These are phyloP conservation scores for Coemansia sp. DNA, from an alignment of 192 early-diverging fungal species.

Conservation along the genomic window DNA sequence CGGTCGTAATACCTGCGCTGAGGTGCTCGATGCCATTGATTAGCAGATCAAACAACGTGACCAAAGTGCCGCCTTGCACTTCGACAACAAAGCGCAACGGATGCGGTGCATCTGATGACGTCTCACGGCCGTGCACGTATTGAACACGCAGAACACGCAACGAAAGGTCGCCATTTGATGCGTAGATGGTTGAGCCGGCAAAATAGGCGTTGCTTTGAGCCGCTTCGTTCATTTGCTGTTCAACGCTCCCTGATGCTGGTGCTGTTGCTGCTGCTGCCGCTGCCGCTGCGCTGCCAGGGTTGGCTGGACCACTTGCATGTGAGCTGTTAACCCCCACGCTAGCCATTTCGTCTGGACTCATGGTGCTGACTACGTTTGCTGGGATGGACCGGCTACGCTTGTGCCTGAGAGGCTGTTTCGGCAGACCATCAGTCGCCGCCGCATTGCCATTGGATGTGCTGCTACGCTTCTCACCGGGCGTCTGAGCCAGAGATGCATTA, in stretches of 20 bases:
- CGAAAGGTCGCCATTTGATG: constrained; percentile 47
- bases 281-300: not conserved
- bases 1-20: constrained; percentile 38
- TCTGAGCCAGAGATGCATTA: not conserved
- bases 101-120: constrained; percentile 2
- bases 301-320: not conserved
- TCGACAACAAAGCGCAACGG: constrained; percentile 52
- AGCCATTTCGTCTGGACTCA: constrained; percentile 11
- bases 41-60: constrained; percentile 58
- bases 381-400: constrained; percentile 55
- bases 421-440: not conserved
- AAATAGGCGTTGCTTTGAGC: constrained; percentile 37
- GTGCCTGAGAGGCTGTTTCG: constrained; percentile 24
- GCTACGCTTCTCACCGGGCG: not conserved
- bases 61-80: constrained; percentile 64
- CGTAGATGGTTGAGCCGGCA: constrained; percentile 41
- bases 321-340: not conserved
- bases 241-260: not conserved
- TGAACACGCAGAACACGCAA: constrained; percentile 49
- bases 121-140: constrained; percentile 17
- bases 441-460: constrained; percentile 2
- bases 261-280: no score
- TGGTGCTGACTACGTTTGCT: constrained; percentile 7
- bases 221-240: constrained; percentile 41
- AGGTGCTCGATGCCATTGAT: constrained; percentile 59